These are phyloP conservation scores for Phytophthora constricta DNA, from an alignment of 352 stramenopile genomes.

Conservation along the genomic window DNA sequence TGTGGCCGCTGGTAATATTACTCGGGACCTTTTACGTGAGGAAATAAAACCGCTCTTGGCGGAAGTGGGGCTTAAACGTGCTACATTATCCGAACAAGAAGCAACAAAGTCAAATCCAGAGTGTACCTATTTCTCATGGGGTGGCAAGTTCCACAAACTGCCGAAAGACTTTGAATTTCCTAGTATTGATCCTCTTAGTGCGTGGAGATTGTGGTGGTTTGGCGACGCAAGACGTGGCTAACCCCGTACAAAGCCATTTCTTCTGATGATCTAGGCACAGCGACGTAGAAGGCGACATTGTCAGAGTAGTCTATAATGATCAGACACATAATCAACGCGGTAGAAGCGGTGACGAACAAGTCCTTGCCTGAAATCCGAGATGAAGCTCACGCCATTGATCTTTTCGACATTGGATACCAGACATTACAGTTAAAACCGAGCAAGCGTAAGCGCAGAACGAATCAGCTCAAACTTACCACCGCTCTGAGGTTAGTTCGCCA, in stretches of 20 bases:
- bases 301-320: constrained; percentile 10
- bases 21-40: constrained; percentile 1
- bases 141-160: constrained; percentile 6
- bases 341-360: not conserved
- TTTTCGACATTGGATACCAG: constrained; percentile 6
- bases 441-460: constrained; percentile 11
- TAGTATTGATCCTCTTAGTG: constrained; percentile 6
- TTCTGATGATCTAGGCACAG: not conserved
- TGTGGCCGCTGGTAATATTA: constrained; percentile 2
- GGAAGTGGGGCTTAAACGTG: not conserved
- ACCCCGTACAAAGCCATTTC: constrained; percentile 1
- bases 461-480: constrained; percentile 8
- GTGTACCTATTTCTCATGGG: constrained; percentile 1
- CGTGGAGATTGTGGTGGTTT: constrained; percentile 16
- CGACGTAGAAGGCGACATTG: not conserved
- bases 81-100: not conserved
- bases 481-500: not conserved
- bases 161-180: constrained; percentile 14
- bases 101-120: not conserved
- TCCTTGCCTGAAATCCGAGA: not conserved
- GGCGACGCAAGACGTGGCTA: constrained; percentile 2
- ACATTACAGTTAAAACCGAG: constrained; percentile 7
- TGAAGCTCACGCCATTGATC: not conserved
- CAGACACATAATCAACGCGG: not conserved
- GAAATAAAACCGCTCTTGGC: constrained; percentile 2